These are phyloP conservation scores for Solanum arcanum DNA, from an alignment of 257 asterid genomes.

Conservation along the genomic window DNA sequence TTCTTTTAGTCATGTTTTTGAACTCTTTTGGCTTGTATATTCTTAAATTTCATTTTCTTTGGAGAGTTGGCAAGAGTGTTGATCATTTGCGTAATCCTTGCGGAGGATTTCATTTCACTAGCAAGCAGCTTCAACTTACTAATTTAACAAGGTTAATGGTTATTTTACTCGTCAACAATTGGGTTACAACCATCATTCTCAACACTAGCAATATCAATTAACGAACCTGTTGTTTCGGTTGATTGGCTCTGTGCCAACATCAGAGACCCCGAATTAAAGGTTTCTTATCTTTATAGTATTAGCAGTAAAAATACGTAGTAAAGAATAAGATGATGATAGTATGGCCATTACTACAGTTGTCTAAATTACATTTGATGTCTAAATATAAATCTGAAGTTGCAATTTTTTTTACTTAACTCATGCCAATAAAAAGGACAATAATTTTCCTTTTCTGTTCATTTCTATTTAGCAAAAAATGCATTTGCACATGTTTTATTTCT, in stretches of 20 bases:
- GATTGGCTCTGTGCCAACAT: slow-evolving; percentile 89
- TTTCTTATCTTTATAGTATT: not conserved
- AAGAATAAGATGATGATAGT: not conserved
- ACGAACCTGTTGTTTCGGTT: slow-evolving; percentile 83
- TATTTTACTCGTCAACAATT: slow-evolving; percentile 27
- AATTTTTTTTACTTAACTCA: not conserved
- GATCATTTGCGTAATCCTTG: not conserved
- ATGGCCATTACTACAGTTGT: not conserved
- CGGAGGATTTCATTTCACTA: slow-evolving; percentile 33
- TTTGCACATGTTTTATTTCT: not conserved
- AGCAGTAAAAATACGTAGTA: not conserved
- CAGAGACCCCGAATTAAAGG: slow-evolving; percentile 84
- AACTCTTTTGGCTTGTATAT: not conserved
- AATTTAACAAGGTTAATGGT: slow-evolving; percentile 18
- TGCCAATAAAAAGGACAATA: not conserved
- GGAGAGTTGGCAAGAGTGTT: not conserved
- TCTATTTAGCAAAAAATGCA: not conserved
- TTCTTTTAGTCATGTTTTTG: not conserved
- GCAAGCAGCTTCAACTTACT: slow-evolving; percentile 16
- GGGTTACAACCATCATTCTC: slow-evolving; percentile 51
- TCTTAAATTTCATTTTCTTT: not conserved
- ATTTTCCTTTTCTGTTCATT: not conserved
- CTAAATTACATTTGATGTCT: not conserved
- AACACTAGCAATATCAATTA: slow-evolving; percentile 30
- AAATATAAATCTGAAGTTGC: not conserved